Evolutionary conservation across 2,329 filamentous ascomycete genomes (phyloP).

Genomic region (Epichloe baconii): DNA sequence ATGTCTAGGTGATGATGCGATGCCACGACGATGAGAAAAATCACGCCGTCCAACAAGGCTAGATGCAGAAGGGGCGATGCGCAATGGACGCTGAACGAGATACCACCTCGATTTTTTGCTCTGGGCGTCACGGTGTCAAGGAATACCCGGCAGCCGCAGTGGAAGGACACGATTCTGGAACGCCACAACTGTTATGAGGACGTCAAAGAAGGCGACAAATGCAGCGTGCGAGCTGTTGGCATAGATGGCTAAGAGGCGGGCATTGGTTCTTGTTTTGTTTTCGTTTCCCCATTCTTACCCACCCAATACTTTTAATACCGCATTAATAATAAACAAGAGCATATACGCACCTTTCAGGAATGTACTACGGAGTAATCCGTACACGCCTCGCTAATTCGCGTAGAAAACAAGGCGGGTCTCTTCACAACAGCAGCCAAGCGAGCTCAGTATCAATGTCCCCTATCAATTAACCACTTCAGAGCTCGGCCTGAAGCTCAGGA

Average conservation of each 20-base stretch:
- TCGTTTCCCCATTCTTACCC: neutral
- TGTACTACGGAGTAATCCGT: neutral
- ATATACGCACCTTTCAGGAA: neutral
- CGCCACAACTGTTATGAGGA: neutral
- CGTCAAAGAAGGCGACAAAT: neutral
- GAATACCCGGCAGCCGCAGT: neutral
- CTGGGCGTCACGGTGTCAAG: conserved; percentile 3
- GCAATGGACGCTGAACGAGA: neutral
- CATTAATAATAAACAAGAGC: neutral
- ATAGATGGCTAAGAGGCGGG: neutral
- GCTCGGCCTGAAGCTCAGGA: too few relatives aligned
- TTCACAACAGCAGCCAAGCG: too few relatives aligned
- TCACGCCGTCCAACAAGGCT: neutral
- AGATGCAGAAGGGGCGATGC: neutral
- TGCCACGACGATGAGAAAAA: neutral
- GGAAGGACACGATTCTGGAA: neutral
- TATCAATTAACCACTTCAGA: too few relatives aligned
- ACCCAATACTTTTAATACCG: neutral
- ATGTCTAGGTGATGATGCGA: conserved; percentile 24
- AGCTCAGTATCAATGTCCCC: too few relatives aligned
- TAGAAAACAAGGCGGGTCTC: too few relatives aligned
- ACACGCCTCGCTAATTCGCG: neutral
- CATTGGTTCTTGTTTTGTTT: neutral
- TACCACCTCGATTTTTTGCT: neutral
- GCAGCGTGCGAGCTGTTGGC: neutral